Base-by-base conservation (phyloP, 148 eudicot species). In the Vaccinium darrowii region DNA sequence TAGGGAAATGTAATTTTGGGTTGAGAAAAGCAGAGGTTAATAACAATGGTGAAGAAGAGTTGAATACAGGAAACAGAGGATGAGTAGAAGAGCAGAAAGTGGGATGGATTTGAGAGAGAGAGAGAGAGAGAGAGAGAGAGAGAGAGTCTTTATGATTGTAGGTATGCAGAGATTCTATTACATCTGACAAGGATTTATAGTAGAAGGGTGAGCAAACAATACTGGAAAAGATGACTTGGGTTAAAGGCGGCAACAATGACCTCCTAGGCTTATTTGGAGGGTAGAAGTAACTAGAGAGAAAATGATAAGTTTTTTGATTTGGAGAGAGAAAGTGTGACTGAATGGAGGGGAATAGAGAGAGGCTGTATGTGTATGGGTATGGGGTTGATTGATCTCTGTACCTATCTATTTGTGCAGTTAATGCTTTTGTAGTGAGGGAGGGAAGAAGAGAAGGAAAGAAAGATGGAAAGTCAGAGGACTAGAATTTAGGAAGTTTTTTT, bases 11-110 rank as follows among this genome's bases (percentile, higher is more conserved):
- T 0, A 53, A 60, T 19, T 80, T 80, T 36, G 27, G 76, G 77
- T 5, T 27, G 36, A 54, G 14, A 11, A 39, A 74, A 19, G 21
- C 2, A 19, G 58, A 13, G 69, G 79, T 30, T 56, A 36, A 5
- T 74, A 36, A 5, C 30, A 83, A 83, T 83, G 78, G 84, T 54
- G 67, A 25, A 82, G 77, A 50, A 82, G 27, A 52, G 54, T 82
- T 67, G 51, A 69, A 53, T 8, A 16, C 5, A 14, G 33, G 77
- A 69, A 50, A 25, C 16, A 16, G 49, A 25, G 75, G 3, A 7
- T 13, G 76, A 12, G 21, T 25, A n/a, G 14, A 53, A 81, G 25
- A 43, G 25, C 18, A 1, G 3, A 62, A 39, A 12, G 58, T 4
- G 63, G 2, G 63, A 27, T 1, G n/a, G n/a, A 63, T 21, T n/a